Base-by-base conservation (phyloP, 148 eudicot genomes). In the Vaccinium corymbosum region DNA sequence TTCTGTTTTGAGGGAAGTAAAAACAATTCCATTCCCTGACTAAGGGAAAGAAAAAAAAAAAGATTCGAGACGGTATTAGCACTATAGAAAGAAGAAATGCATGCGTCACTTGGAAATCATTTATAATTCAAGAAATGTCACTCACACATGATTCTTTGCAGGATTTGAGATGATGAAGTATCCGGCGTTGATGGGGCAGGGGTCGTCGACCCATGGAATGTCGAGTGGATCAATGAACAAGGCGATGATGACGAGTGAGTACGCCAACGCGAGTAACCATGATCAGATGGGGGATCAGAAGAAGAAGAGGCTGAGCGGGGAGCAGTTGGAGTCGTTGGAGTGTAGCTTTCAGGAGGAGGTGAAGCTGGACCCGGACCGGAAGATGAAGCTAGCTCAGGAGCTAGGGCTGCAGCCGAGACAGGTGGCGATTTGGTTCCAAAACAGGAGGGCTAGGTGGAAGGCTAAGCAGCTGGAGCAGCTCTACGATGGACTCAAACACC, bases 341-440 rank as follows among this genome's bases (percentile, higher is more conserved):
- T 87, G 80, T 52, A 90, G 94, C 51, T 94, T 94, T 72, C 92
- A 91, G 73, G 95, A 91, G 85, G 98, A 94, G 84, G 92, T 85
- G 81, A 93, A 94, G 88, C 88, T 94, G 52, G 95, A 93, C 52
- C 94, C 95, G 5, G 93, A 93, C 11, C 84, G 93, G 87, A 94
- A 94, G 85, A 86, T 92, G 91, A 94, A 89, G 93, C 90, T 94
- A 83, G 94, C 98, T 0, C 83, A 87, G 72, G 93, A 93, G 6
- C 88, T 93, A 0, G 93, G 91, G 12, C 86, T 94, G 78, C 90
- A 93, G 86, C 94, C 95, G 3, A 87, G 98, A 0, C 95, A 94
- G 80, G 90, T 94, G 4, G 95, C 98, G 1, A 90, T 94, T 12
- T 94, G 95, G 95, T 94, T 94, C 89, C 98, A 94, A 79, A 93